phyloP scores from a whole-genome alignment of 805 yeast species.

The Danielia oregonensis region DNA sequence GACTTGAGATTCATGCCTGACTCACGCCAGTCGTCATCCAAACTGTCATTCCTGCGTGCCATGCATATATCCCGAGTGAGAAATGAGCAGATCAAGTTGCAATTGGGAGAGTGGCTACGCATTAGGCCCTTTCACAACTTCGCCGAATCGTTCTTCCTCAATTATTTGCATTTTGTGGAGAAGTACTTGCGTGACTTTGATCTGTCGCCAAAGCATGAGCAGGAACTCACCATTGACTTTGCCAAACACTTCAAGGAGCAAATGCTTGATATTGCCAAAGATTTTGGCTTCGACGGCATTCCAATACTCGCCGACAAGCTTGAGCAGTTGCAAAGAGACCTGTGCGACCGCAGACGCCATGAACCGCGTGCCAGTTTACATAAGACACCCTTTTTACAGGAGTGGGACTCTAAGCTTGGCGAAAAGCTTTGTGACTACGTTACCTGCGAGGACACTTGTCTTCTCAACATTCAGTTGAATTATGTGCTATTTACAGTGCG shows the following conservation, averaged over 20 bases:
- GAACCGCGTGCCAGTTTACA: slow-evolving; percentile 3
- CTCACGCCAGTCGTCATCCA: neutral
- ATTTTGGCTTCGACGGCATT: slow-evolving; percentile 13
- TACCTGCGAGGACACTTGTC: slow-evolving; percentile 23
- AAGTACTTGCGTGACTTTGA: slow-evolving; percentile 4
- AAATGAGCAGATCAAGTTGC: slow-evolving; percentile 16
- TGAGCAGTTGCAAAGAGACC: neutral
- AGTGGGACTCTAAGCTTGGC: slow-evolving; percentile 31
- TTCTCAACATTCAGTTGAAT: slow-evolving; percentile 35
- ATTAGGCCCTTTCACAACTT: slow-evolving; percentile 33
- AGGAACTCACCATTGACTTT: slow-evolving; percentile 16
- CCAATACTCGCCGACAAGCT: slow-evolving; percentile 9
- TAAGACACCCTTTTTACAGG: slow-evolving; percentile 18
- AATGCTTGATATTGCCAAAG: slow-evolving; percentile 19
- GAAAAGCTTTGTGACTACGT: slow-evolving; percentile 22
- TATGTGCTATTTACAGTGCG: slow-evolving; percentile 32
- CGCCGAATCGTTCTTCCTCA: slow-evolving; percentile 17
- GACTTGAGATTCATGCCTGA: slow-evolving; percentile 29
- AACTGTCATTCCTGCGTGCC: slow-evolving; percentile 1
- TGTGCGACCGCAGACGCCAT: slow-evolving; percentile 1
- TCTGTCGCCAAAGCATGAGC: slow-evolving; percentile 10
- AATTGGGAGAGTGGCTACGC: slow-evolving; percentile 36
- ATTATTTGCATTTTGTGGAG: slow-evolving; percentile 9
- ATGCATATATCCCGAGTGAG: slow-evolving; percentile 1
- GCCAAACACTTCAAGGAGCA: slow-evolving; percentile 19